Evolutionary conservation across 2,329 filamentous ascomycete genomes (phyloP), one percentile per base, ranked within the genome.

Genomic region (Penicillium sp.): DNA sequence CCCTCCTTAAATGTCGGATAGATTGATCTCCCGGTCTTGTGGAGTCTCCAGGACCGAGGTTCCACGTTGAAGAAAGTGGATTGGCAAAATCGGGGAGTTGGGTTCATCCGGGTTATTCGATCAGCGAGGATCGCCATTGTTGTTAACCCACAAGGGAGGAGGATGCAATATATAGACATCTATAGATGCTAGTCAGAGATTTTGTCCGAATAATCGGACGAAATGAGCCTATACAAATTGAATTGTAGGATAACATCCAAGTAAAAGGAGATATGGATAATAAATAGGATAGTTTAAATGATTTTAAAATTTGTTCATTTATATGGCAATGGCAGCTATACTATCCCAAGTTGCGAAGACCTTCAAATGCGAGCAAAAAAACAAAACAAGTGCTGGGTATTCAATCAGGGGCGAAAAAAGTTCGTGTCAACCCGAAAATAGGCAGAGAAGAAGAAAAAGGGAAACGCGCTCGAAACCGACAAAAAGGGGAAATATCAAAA

Each of bases 381-480:
- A 45, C 27, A 27, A 27, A 46, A 45, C 3, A 51, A 48, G 32
- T 34, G 50, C 35, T 52, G 49, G 54, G 54, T 47, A 47, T 53
- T 53, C 44, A 42, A 52, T 53, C 54, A 48, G 45, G 42, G 42
- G 34, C 48, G 45, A 44, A 50, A 23, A 16, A 41, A 32, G 47
- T 32, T 44, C 50, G 35, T 52, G 32, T 46, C 27, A 52, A 51
- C 29, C 52, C 47, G 34, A 44, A 55, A 51, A 42, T 34, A 50
- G 46, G 42, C 38, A 35, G 32, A 38, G 27, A 50, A 46, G 18
- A 38, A 50, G 10, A 32, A 32, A 50, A 59, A 51, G 25, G 29
- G 37, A 55, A 54, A 31, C 50, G 54, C 61, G 61, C 61, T 64
- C 53, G 52, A 61, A 63, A 55, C 42, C 51, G 56, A 54, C 38